A percentile compares a stretch with the other conserved stretches of the same genome.
Conservation (phyloP, 768 basidiomycete genomes). For the Mycena chlorophos region DNA sequence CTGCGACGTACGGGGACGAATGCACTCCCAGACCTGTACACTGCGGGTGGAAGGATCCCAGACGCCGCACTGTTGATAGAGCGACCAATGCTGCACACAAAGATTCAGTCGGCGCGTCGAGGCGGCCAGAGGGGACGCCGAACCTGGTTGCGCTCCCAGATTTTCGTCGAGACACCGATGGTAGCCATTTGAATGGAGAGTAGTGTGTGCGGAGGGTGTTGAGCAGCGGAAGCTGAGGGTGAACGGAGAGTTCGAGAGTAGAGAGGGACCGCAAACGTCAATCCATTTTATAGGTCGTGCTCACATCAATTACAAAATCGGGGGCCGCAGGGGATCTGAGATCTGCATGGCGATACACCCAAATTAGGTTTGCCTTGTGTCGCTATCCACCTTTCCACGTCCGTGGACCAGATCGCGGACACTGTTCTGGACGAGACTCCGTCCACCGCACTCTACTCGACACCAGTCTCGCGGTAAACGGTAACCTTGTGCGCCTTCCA, state of each 20-base stretch:
- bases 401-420: too few relatives aligned
- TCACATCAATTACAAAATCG: too few relatives aligned
- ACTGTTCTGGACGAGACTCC: too few relatives aligned
- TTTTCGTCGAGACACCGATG: slow-evolving; percentile 17
- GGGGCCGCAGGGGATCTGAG: too few relatives aligned
- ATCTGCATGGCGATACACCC: too few relatives aligned
- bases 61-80: slow-evolving; percentile 67
- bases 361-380: too few relatives aligned
- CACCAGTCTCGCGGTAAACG: neutral
- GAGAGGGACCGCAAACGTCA: neutral
- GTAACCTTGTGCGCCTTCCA: neutral
- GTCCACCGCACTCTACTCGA: neutral
- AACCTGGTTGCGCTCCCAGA: slow-evolving; percentile 30
- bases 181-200: slow-evolving; percentile 7
- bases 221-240: neutral
- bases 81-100: slow-evolving; percentile 58
- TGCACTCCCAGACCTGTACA: slow-evolving; percentile 77
- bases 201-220: neutral
- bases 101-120: neutral
- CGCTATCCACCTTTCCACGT: too few relatives aligned
- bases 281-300: too few relatives aligned
- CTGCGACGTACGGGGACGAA: slow-evolving; percentile 58
- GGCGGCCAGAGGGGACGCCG: slow-evolving; percentile 49
- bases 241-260: neutral
- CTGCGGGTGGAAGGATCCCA: slow-evolving; percentile 68